phyloP scores from a whole-genome alignment of 345 rosid genomes.

The Eucalyptus camaldulensis region DNA sequence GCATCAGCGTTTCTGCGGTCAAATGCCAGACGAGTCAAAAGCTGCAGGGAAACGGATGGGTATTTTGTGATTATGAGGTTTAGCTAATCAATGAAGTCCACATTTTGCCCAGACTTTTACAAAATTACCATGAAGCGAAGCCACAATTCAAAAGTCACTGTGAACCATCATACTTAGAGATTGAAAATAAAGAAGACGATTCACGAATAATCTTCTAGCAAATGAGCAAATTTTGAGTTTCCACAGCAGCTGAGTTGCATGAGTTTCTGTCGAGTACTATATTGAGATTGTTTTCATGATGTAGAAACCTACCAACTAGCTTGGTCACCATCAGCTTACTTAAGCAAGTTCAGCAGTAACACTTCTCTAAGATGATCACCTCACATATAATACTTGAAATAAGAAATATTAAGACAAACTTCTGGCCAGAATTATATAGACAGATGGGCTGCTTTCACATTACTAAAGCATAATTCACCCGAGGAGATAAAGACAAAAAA shows the following conservation, averaged over 20 bases:
- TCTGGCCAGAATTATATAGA: not conserved
- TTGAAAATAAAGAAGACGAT: not conserved
- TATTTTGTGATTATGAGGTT: not conserved
- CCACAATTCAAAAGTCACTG: not conserved
- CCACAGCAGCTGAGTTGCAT: not conserved
- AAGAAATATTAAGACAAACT: not conserved
- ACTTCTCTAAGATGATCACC: not conserved
- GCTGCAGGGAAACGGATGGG: constrained; percentile 28
- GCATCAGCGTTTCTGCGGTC: constrained; percentile 94
- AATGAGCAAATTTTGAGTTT: not conserved
- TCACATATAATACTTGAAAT: not conserved
- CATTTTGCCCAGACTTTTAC: not conserved
- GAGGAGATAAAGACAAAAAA: not conserved
- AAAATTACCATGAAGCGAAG: not conserved
- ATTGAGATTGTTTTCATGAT: not conserved
- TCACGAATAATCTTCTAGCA: not conserved
- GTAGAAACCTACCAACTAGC: not conserved
- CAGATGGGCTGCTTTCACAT: not conserved
- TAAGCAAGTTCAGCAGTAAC: not conserved
- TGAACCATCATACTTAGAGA: not conserved
- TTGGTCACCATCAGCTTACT: not conserved
- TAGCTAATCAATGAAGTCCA: not conserved
- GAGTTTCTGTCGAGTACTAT: not conserved
- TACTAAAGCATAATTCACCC: not conserved
- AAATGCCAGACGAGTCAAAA: constrained; percentile 89